These are phyloP conservation scores for Suillus variegatus DNA, from an alignment of 768 basidiomycete genomes.

Conservation along the genomic window DNA sequence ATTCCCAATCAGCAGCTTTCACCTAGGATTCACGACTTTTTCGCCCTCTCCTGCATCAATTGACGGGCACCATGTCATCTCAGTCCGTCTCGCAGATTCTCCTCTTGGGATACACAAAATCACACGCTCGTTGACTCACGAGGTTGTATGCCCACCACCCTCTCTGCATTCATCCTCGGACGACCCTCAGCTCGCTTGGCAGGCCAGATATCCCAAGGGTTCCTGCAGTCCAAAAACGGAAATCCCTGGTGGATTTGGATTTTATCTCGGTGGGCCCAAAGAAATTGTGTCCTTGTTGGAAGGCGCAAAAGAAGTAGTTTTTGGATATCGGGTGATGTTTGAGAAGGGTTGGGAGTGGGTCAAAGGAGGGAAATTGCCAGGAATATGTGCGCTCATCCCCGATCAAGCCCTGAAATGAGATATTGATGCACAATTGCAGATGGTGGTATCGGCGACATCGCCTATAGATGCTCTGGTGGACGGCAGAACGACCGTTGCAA, in stretches of 20 bases:
- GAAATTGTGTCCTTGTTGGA: slow-evolving; percentile 39
- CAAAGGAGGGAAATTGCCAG: slow-evolving; percentile 80
- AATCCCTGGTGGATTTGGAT: slow-evolving; percentile 66
- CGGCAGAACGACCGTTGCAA: slow-evolving; percentile 59
- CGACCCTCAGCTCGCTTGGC: slow-evolving; percentile 46
- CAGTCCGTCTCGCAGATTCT: slow-evolving; percentile 41
- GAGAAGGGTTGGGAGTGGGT: slow-evolving; percentile 62
- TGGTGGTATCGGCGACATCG: slow-evolving; percentile 55
- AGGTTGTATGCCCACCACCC: slow-evolving; percentile 28
- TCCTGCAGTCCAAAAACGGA: slow-evolving; percentile 57
- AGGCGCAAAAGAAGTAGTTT: slow-evolving; percentile 53
- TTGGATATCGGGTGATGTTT: slow-evolving; percentile 71
- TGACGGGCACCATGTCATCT: slow-evolving; percentile 18
- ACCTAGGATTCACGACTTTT: slow-evolving; percentile 44
- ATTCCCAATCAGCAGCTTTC: slow-evolving; percentile 13
- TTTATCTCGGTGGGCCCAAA: slow-evolving; percentile 62
- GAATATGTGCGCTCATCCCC: slow-evolving; percentile 53
- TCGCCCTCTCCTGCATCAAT: slow-evolving; percentile 15
- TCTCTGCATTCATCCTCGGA: slow-evolving; percentile 14
- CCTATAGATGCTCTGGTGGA: slow-evolving; percentile 72
- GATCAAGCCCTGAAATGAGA: not conserved
- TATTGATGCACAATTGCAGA: slow-evolving; percentile 32
- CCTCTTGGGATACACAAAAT: slow-evolving; percentile 53
- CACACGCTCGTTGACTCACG: slow-evolving; percentile 36
- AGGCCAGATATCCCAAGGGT: slow-evolving; percentile 60